Evolutionary conservation across 345 rosid species (phyloP), one percentile per base, ranked within the genome.

Genomic region (Ceriops zippeliana): DNA sequence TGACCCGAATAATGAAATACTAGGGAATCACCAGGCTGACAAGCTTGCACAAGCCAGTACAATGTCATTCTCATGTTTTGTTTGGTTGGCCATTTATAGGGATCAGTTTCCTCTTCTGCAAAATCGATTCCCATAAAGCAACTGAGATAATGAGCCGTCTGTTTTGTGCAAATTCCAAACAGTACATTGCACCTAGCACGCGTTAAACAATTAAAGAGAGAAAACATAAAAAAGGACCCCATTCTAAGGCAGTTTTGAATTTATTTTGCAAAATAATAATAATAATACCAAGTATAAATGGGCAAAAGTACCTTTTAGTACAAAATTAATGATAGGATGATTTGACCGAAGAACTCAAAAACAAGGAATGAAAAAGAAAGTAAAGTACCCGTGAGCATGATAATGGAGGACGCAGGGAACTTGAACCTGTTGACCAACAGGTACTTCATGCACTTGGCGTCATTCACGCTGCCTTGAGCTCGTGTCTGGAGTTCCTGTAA

Each of bases 1-100:
- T 93, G 98, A 57, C 97, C 98, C 26, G 97, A 91, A 76, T 62
- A 91, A 68, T 93, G 97, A 70, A 93, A 93, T 46, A 93, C 87
- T 31, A 93, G 70, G 2, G 97, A 90, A 76, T 93, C 97, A 31
- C 98, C 97, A 2, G 96, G 61, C 78, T 82, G 82, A 65, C 91
- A 87, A 35, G 82, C 83, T 67, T 79, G 88, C 38, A 93, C 79
- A 31, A 90, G 86, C 98, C 97, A 90, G 52, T 76, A 73, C 83
- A 90, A 13, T 22, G 96, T 97, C 88, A 71, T 81, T 76, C 83
- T 87, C 75, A 90, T 84, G 85, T 86, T 90, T 37, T 76, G 63
- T 68, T 79, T 89, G 17, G 90, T 90, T 35, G 98, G 98, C 42
- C 76, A 74, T 86, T 74, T 82, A 56, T 1, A 38, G 15, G 81